Conservation (phyloP, 495 filamentous ascomycete species). For the Pseudotulostoma volvatum region DNA sequence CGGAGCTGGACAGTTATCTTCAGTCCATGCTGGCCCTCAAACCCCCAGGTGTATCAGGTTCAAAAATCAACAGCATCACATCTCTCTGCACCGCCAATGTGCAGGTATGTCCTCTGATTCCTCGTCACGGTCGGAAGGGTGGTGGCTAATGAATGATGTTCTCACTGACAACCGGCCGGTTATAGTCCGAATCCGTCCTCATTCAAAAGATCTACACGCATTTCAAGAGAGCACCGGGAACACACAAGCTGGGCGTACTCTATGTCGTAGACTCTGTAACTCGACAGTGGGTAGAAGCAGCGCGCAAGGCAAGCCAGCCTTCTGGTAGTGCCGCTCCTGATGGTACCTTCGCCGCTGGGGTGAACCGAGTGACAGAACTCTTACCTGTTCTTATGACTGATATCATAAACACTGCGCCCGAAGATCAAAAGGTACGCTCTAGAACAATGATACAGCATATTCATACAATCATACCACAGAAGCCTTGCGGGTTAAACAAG, state of each 20-base stretch:
- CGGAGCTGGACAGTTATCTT: constrained; percentile 76
- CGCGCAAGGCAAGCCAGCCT: constrained; percentile 67
- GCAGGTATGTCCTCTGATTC: constrained; percentile 49
- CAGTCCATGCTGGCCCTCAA: constrained; percentile 85
- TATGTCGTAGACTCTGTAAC: constrained; percentile 99
- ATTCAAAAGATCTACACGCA: constrained; percentile 93
- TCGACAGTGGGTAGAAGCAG: constrained; percentile 93
- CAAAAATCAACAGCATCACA: constrained; percentile 76
- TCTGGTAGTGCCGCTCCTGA: constrained; percentile 60
- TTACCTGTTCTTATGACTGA: constrained; percentile 90
- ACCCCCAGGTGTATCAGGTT: constrained; percentile 81
- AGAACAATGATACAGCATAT: constrained; percentile 15
- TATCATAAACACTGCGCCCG: constrained; percentile 72
- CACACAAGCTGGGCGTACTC: constrained; percentile 95
- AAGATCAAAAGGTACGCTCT: constrained; percentile 95
- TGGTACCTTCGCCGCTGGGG: constrained; percentile 86
- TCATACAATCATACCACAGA: background rate
- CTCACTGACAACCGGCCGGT: background rate
- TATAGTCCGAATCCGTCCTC: constrained; percentile 80
- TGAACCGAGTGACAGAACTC: constrained; percentile 91
- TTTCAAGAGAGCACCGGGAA: constrained; percentile 87
- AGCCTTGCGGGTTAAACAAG: too few species aligned
- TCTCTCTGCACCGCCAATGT: constrained; percentile 74
- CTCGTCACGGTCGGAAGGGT: background rate
- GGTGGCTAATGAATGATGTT: background rate